These are phyloP conservation scores for Yamadazyma blattariae DNA, from an alignment of 1,139 yeast genomes.

Conservation along the genomic window DNA sequence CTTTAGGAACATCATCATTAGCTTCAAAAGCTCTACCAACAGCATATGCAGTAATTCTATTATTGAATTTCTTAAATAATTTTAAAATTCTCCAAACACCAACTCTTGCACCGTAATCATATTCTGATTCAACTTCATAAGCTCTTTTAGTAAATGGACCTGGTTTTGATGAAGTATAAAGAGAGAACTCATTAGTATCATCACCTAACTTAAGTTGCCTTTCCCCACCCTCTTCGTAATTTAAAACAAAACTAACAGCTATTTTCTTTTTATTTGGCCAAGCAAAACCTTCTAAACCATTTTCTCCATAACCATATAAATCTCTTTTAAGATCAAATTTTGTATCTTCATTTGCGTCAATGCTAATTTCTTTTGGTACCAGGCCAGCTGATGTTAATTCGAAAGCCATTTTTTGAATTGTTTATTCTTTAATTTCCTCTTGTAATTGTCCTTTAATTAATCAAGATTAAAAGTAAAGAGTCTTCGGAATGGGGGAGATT, in stretches of 20 bases:
- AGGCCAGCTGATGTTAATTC: slow-evolving; percentile 9
- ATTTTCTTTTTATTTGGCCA: slow-evolving; percentile 32
- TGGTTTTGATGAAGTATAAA: slow-evolving; percentile 18
- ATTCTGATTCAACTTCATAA: slow-evolving; percentile 24
- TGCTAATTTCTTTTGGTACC: slow-evolving; percentile 10
- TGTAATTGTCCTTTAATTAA: no score
- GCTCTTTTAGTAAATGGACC: slow-evolving; percentile 16
- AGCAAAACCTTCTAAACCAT: slow-evolving; percentile 21
- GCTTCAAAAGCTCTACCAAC: slow-evolving; percentile 35
- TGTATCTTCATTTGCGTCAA: slow-evolving; percentile 10
- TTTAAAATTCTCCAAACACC: slow-evolving; percentile 34
- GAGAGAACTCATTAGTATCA: slow-evolving; percentile 22
- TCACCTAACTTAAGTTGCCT: slow-evolving; percentile 30
- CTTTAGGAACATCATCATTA: slow-evolving; percentile 26
- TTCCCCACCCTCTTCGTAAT: slow-evolving; percentile 38
- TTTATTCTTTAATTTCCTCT: no score
- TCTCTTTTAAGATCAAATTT: slow-evolving; percentile 21
- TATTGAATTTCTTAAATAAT: slow-evolving; percentile 23
- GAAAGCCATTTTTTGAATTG: not conserved
- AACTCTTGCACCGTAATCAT: slow-evolving; percentile 28
- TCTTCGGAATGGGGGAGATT: no score
- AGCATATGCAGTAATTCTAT: slow-evolving; percentile 32
- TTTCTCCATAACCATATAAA: slow-evolving; percentile 33
- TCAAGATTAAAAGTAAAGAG: no score
- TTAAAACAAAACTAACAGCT: slow-evolving; percentile 31